Conservation (phyloP, 1,284 basidiomycete species). For the Sphaerobolus stellatus region DNA sequence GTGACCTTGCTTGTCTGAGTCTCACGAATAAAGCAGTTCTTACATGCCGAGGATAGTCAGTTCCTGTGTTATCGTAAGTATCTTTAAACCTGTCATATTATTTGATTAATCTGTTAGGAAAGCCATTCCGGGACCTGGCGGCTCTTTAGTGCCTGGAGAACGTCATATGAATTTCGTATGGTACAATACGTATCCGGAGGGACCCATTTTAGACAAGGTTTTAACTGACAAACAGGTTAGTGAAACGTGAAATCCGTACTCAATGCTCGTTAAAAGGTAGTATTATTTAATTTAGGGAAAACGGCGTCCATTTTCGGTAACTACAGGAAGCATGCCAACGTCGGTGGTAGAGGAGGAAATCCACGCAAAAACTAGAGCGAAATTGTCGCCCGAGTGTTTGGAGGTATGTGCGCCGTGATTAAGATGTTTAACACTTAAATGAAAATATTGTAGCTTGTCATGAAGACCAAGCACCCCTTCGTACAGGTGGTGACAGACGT, state of each 20-base stretch:
- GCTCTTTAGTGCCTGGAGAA: slow-evolving; percentile 1
- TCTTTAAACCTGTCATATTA: background rate
- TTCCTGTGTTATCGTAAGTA: slow-evolving; percentile 11
- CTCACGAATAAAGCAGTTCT: background rate
- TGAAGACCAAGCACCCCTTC: slow-evolving; percentile 12
- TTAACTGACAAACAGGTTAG: slow-evolving; percentile 10
- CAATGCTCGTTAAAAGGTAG: background rate
- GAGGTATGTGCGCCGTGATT: slow-evolving; percentile 2
- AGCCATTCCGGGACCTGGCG: slow-evolving; percentile 10
- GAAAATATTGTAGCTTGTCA: slow-evolving; percentile 4
- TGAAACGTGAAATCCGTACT: no score
- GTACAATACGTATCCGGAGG: slow-evolving; percentile 12
- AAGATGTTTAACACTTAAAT: background rate
- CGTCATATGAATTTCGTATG: slow-evolving; percentile 13
- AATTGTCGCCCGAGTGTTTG: slow-evolving; percentile 9
- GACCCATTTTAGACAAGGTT: slow-evolving; percentile 7
- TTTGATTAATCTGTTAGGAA: background rate
- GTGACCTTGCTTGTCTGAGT: background rate
- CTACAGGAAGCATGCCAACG: slow-evolving; percentile 9
- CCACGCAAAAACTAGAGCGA: slow-evolving; percentile 4
- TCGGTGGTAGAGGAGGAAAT: slow-evolving; percentile 10
- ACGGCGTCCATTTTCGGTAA: slow-evolving; percentile 8
- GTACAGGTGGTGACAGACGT: slow-evolving; percentile 12
- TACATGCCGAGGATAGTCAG: slow-evolving; percentile 12
- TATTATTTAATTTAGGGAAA: slow-evolving; percentile 1